Evolutionary conservation across 73 alveolate species (phyloP).

Genomic region (Blepharisma japonicum): DNA sequence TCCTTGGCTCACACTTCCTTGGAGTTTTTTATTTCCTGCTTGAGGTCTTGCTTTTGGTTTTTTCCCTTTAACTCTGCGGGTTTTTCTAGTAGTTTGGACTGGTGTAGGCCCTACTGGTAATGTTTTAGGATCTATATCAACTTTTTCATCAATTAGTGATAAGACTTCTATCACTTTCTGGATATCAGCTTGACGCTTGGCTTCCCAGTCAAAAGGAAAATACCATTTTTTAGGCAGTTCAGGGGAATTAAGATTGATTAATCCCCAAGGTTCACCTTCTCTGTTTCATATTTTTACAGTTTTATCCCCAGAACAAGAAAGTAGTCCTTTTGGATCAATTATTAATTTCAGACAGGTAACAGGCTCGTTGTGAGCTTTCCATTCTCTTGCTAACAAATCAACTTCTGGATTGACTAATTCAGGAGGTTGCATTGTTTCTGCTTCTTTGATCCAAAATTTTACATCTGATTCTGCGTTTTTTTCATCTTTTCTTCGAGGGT

Average conservation of each 20-base stretch:
- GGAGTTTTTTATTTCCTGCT: not conserved
- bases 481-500: constrained; percentile 41
- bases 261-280: constrained; percentile 64
- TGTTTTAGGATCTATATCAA: constrained; percentile 8
- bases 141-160: constrained; percentile 55
- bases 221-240: constrained; percentile 64
- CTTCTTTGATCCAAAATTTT: constrained; percentile 39
- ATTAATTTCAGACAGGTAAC: constrained; percentile 43
- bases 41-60: not conserved
- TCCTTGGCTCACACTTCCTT: constrained; percentile 32
- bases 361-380: constrained; percentile 60
- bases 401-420: constrained; percentile 29
- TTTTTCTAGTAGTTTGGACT: constrained; percentile 1
- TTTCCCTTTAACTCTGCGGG: not conserved
- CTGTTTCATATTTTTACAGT: constrained; percentile 56
- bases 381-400: constrained; percentile 47
- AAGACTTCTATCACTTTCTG: constrained; percentile 63
- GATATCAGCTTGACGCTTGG: constrained; percentile 60
- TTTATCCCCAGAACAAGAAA: constrained; percentile 60
- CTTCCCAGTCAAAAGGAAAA: constrained; percentile 83
- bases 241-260: constrained; percentile 54
- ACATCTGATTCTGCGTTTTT: constrained; percentile 56
- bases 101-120: constrained; percentile 10
- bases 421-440: constrained; percentile 33
- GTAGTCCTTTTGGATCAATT: constrained; percentile 60